phyloP scores from a whole-genome alignment of 306 rosid genomes.

The Castanospermum australe region DNA sequence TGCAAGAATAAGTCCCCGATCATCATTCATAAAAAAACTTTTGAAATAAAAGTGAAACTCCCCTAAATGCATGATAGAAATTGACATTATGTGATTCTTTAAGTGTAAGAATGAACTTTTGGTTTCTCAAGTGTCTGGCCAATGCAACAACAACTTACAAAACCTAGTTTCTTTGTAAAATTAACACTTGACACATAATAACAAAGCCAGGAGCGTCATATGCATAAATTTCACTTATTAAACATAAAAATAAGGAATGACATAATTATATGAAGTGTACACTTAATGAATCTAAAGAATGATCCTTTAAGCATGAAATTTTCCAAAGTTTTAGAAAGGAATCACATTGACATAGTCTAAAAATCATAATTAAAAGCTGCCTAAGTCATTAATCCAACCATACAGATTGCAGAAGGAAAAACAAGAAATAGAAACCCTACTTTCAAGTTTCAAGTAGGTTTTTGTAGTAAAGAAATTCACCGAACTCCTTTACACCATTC shows the following conservation, averaged over 20 bases:
- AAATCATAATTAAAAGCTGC: neutral
- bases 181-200: neutral
- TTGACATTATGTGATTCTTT: neutral
- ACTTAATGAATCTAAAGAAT: neutral
- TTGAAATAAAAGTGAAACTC: neutral
- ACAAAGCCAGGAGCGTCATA: neutral
- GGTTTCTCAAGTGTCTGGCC: neutral
- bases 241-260: neutral
- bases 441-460: neutral
- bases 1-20: conserved; percentile 35
- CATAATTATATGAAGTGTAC: neutral
- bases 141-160: neutral
- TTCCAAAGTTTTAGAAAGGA: neutral
- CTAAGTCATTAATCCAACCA: neutral
- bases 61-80: neutral
- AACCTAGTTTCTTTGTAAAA: neutral
- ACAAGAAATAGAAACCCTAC: neutral
- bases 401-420: neutral
- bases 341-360: neutral
- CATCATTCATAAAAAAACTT: neutral
- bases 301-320: neutral
- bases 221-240: neutral
- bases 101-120: neutral
- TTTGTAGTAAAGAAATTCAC: neutral
- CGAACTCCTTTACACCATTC: neutral